These are phyloP conservation scores for Misopates orontium DNA, from an alignment of 257 asterid genomes.

Conservation along the genomic window DNA sequence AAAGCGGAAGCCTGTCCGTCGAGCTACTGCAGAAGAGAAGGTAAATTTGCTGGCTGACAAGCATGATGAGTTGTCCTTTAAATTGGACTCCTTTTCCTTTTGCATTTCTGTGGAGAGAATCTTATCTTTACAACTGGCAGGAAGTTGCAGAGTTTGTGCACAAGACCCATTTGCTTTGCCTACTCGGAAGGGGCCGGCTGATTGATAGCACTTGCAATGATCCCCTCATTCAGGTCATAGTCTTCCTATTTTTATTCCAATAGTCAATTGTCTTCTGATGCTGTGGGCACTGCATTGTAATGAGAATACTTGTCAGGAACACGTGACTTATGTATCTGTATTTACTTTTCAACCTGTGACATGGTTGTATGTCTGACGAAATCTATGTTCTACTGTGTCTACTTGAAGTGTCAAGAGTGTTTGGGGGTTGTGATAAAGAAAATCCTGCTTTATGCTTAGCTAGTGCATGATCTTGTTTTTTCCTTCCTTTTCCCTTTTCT, in stretches of 20 bases:
- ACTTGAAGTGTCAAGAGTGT: background rate
- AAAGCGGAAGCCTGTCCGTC: constrained; percentile 58
- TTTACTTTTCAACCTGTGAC: too few relatives aligned
- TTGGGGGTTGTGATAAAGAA: background rate
- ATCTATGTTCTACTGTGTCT: background rate
- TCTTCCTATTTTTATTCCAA: constrained; percentile 2
- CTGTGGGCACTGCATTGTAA: background rate
- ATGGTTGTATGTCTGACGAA: too few relatives aligned
- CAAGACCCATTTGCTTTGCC: constrained; percentile 90
- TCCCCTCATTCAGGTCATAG: constrained; percentile 84
- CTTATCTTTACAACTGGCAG: constrained; percentile 41
- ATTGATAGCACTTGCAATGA: constrained; percentile 78
- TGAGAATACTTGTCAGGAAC: background rate
- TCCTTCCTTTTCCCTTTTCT: background rate
- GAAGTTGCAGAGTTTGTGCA: constrained; percentile 85
- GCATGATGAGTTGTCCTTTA: constrained; percentile 18
- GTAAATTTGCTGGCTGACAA: constrained; percentile 33
- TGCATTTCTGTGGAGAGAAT: constrained; percentile 14
- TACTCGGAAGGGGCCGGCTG: constrained; percentile 88
- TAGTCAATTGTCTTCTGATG: background rate
- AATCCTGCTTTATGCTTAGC: background rate
- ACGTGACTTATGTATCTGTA: too few relatives aligned
- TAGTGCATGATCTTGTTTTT: background rate
- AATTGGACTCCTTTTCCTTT: constrained; percentile 4
- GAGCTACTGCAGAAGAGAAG: constrained; percentile 93